Evolutionary conservation across 371 early-diverging fungal species (phyloP).

Genomic region (Choanephora cucurbitarum): DNA sequence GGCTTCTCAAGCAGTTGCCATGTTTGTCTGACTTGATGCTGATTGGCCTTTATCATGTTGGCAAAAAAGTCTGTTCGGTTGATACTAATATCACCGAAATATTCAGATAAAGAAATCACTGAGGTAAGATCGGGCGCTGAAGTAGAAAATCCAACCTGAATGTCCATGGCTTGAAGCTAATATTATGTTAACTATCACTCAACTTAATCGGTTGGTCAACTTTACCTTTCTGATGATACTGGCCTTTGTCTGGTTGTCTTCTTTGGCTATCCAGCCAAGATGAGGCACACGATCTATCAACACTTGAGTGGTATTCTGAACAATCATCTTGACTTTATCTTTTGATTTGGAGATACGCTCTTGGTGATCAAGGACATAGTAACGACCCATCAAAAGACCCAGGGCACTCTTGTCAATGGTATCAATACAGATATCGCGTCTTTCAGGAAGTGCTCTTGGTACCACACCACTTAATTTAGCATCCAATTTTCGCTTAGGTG

Average conservation of each 20-base stretch:
- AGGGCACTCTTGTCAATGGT: constrained; percentile 39
- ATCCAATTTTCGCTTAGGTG: constrained; percentile 26
- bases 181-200: neutral
- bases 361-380: constrained; percentile 40
- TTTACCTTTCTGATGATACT: constrained; percentile 1
- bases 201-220: neutral
- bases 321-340: constrained; percentile 29
- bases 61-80: constrained; percentile 46
- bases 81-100: constrained; percentile 42
- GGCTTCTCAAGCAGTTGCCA: constrained; percentile 23
- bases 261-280: constrained; percentile 12
- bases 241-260: neutral
- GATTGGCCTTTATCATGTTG: constrained; percentile 38
- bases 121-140: constrained; percentile 39
- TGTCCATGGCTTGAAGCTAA: constrained; percentile 16
- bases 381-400: constrained; percentile 58
- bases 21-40: constrained; percentile 27
- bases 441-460: constrained; percentile 41
- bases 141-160: constrained; percentile 52
- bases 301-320: constrained; percentile 25
- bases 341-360: constrained; percentile 14
- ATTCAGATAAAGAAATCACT: constrained; percentile 43
- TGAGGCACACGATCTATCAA: constrained; percentile 35
- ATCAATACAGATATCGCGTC: constrained; percentile 57
- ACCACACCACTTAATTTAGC: constrained; percentile 43